Percentiles rank a stretch among this genome's conserved stretches.
Conservation (phyloP, 306 rosid genomes). For the Cercis canadensis region DNA sequence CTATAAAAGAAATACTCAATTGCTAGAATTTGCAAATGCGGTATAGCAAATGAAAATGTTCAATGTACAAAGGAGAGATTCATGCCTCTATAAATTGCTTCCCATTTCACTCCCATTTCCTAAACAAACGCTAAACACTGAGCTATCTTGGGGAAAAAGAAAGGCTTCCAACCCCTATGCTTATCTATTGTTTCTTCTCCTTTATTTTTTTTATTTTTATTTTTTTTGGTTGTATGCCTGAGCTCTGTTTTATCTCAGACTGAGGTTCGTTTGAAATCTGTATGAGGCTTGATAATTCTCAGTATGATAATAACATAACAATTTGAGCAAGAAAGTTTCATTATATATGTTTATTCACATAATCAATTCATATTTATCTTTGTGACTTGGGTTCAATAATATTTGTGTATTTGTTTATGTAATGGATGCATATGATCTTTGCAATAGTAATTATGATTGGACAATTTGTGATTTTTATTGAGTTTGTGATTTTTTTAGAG, state of each 20-base stretch:
- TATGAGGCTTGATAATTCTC: constrained; percentile 17
- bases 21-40: constrained; percentile 5
- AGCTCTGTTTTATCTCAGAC: too few species aligned
- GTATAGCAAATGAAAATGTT: constrained; percentile 22
- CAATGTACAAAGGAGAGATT: constrained; percentile 15
- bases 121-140: neutral
- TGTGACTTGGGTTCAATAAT: neutral
- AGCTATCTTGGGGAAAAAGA: neutral
- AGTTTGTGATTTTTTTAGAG: constrained; percentile 83
- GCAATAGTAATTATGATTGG: constrained; percentile 40
- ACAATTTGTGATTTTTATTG: constrained; percentile 59
- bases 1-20: constrained; percentile 6
- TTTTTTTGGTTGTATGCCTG: too few species aligned
- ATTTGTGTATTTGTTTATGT: neutral
- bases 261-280: neutral
- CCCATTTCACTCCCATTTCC: neutral
- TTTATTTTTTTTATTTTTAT: too few species aligned
- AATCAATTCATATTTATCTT: constrained; percentile 4
- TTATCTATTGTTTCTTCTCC: too few species aligned
- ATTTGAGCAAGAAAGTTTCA: constrained; percentile 11
- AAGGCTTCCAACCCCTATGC: neutral
- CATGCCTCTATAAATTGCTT: neutral
- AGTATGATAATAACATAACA: neutral
- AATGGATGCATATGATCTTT: constrained; percentile 19
- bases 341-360: neutral